Base-by-base conservation (phyloP, 768 basidiomycete genomes). In the Psilocybe cubensis region DNA sequence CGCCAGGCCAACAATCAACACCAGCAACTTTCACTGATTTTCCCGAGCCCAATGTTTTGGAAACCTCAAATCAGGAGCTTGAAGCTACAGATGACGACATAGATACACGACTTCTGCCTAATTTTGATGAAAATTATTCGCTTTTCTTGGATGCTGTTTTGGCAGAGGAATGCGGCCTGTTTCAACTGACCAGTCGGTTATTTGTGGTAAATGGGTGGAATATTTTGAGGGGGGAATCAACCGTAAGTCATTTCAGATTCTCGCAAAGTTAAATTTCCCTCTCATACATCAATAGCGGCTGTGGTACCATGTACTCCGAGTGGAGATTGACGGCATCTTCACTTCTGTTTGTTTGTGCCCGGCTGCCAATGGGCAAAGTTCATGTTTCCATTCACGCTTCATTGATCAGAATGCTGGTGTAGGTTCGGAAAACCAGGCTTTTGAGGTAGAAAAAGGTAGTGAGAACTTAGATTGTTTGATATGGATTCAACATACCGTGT, bases 151-250 rank as follows among this genome's bases (percentile, higher is more conserved):
- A 57, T 17, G 47, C 48, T 4, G 49, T 57, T 3, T 43, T 57
- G 7, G 6, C 56, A 11, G 56, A 18, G 10, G 56, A 57, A 25
- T 28, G 35, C 17, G 47, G 35, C 4, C 23, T 57, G 17, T 50
- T 35, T 18, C 56, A 57, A 20, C 38, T 57, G 12, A 40, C 56
- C 18, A 28, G 38, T 3, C 27, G 27, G 4, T 3, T 57, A 25
- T 57, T 57, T 29, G 10, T 57, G 9, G 56, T 48, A 7, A 57
- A 50, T 25, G 56, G 56, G 4, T 57, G 56, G 56, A 51, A 43
- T 23, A 38, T 4, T 14, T 20, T 18, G 14, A 3, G 11, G 41
- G 28, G 44, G 6, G 31, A 55, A 17, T 4, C 23, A 14, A 47
- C 24, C 21, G 29, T 25, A 8, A 28, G 17, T n/a, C n/a, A n/a